Base-by-base conservation (phyloP, 2,329 filamentous ascomycete genomes). In the Ceratocystis variospora region DNA sequence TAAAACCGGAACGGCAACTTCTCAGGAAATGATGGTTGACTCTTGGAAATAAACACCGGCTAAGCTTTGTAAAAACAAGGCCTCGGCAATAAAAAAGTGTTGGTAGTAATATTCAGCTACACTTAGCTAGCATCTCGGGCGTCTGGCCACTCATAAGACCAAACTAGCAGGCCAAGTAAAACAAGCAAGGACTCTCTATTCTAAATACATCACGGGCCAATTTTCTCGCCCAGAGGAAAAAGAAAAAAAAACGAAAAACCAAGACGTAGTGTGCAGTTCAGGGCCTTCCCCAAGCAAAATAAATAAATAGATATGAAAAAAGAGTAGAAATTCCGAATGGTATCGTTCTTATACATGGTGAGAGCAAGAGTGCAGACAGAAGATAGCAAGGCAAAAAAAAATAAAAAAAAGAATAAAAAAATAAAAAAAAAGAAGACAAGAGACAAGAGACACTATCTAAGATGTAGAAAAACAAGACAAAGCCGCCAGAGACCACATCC, bases 341-440 rank as follows among this genome's bases (percentile, higher is more conserved):
- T 59, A 59, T 59, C 55, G 28, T 37, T 59, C 55, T 59, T 59
- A 37, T 59, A 59, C 55, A 59, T 10, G 55, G 37, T 31, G 17
- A 64, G 19, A 33, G 25, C 59, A 31, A 64, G 7, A 33, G 25
- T 1, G 25, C 31, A 46, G n/a, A 17, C 48, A 41, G 7, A 12
- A 46, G 33, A 37, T 5, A 37, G 37, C 15, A 55, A 5, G 12
- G 28, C 22, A 28, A 15, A 61, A 41, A 15, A 10, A 31, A 25
- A 33, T 8, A 46, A 46, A 22, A 53, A 15, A 25, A 19, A n/a
- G n/a, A n/a, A n/a, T n/a, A n/a, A n/a, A n/a, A n/a, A n/a, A n/a
- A n/a, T n/a, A n/a, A n/a, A n/a, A n/a, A n/a, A n/a, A n/a, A n/a
- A n/a, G n/a, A n/a, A n/a, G n/a, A n/a, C n/a, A n/a, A n/a, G n/a